Percentiles rank a stretch among this genome's conserved stretches.
Evolutionary conservation across 129 eudicot species (phyloP).

Genomic region (carrot (Daucus carota)): DH1_v3.0 NC_030386.2:5495001-5495500

Average conservation of each 20-base stretch:
- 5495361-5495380: neutral
- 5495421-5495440: neutral
- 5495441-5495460: slow-evolving; percentile 91
- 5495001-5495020: slow-evolving; percentile 85
- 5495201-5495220: neutral
- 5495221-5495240: neutral
- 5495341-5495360: neutral
- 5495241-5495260: neutral
- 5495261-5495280: neutral
- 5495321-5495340: neutral
- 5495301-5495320: neutral
- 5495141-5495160: neutral
- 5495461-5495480: slow-evolving; percentile 88
- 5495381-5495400: neutral
- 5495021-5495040: slow-evolving; percentile 98
- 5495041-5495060: slow-evolving; percentile 83
- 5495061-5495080: slow-evolving; percentile 83
- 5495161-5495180: neutral
- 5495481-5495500: slow-evolving; percentile 91
- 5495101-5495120: neutral
- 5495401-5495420: neutral
- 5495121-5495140: neutral
- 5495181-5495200: neutral
- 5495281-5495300: neutral
- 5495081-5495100: slow-evolving; percentile 38